Conservation (phyloP, 2,329 filamentous ascomycete species). For the Microcyclosporella mali region DNA sequence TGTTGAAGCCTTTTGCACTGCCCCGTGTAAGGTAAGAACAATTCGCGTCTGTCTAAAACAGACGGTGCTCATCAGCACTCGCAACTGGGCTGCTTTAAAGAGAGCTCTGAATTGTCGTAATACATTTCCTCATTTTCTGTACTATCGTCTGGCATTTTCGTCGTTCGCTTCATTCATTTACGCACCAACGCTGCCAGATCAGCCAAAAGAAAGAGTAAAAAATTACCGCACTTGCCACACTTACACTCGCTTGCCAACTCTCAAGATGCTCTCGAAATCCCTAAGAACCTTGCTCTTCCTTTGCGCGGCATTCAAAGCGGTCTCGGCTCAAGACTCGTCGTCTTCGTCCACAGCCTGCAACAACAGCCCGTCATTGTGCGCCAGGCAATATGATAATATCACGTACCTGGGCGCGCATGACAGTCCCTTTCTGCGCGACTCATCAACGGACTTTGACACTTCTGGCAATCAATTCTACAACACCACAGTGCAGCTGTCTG, state of each 20-base stretch:
- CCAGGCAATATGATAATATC: conserved; percentile 53
- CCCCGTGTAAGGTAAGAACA: not conserved
- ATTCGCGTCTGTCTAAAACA: conserved; percentile 1
- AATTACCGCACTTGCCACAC: not conserved
- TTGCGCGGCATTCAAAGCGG: conserved; percentile 7
- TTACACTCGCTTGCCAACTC: too few species aligned
- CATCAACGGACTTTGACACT: conserved; percentile 13
- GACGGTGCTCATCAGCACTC: too few species aligned
- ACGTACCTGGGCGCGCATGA: conserved; percentile 61
- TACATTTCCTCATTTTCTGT: too few species aligned
- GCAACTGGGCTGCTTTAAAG: not conserved
- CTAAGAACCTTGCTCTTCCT: conserved; percentile 3
- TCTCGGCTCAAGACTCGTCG: conserved; percentile 9
- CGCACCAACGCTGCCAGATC: not conserved
- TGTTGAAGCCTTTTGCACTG: conserved; percentile 1
- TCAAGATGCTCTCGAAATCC: conserved; percentile 10
- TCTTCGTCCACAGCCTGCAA: conserved; percentile 46
- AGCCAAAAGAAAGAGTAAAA: not conserved
- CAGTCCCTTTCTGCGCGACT: conserved; percentile 47
- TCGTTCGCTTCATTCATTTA: conserved; percentile 1
- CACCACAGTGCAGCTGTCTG: conserved; percentile 52
- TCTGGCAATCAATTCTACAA: conserved; percentile 55
- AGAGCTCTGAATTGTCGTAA: too few species aligned
- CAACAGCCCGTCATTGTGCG: conserved; percentile 51
- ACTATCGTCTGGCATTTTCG: not conserved